phyloP scores from a whole-genome alignment of 768 basidiomycete genomes.

The Lentinula raphanica region DNA sequence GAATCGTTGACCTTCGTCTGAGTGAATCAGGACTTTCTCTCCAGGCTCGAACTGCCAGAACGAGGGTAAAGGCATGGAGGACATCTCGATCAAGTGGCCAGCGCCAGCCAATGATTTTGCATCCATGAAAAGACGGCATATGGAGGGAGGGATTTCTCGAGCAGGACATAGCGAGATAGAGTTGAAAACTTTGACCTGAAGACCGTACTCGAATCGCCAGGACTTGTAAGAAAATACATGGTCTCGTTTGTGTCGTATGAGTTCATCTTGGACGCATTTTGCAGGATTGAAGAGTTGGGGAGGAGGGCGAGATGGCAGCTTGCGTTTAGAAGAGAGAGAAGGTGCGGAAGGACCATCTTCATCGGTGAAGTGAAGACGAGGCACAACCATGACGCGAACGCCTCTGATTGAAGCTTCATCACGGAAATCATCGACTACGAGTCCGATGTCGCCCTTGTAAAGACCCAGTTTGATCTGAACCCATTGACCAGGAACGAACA shows the following conservation, averaged over 20 bases:
- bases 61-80: background rate
- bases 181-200: background rate
- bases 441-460: background rate
- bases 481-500: background rate
- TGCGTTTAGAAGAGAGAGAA: background rate
- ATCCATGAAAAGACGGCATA: background rate
- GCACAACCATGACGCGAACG: background rate
- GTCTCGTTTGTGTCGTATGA: background rate
- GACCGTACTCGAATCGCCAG: background rate
- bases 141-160: background rate
- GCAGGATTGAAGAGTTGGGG: background rate
- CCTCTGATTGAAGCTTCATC: background rate
- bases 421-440: background rate
- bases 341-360: background rate
- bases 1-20: background rate
- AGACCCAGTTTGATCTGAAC: background rate
- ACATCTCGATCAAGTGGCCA: background rate
- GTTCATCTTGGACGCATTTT: background rate
- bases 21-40: background rate
- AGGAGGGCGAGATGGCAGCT: background rate
- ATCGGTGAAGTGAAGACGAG: background rate
- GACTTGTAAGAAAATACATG: background rate
- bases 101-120: background rate
- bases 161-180: background rate
- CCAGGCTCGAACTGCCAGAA: background rate